Evolutionary conservation across 2,329 filamentous ascomycete species (phyloP), one percentile per base, ranked within the genome.

Genomic region (Cladobotryum protrusum): DNA sequence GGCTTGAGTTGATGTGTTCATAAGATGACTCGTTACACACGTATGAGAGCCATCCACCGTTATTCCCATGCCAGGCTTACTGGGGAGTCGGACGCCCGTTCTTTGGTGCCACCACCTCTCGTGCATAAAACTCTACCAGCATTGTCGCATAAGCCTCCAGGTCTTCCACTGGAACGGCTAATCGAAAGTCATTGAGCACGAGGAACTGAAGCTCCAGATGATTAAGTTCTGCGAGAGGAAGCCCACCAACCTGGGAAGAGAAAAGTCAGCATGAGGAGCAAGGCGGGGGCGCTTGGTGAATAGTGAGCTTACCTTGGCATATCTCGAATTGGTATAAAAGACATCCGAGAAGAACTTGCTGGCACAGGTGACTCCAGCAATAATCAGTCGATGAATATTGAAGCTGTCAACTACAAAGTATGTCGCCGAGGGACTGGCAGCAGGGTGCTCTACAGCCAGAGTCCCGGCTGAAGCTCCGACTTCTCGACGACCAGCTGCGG

Each of bases 341-440:
- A 97, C 92, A 71, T 99, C 82, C 5, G 92, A 97, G 71, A 99
- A 99, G 77, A 97, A 99, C 70, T 99, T 99, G 80, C 92, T 97
- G 5, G 93, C 91, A 69, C 93, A 97, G 3, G 93, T 99, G 41
- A 99, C 93, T 34, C 92, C 93, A 2, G 93, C 89, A 65, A 99
- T 99, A 48, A 97, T 91, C 49, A 99, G 75, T 49, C 93, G 85
- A 66, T 99, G 93, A 56, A 99, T 97, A 70, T 99, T 99, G 74
- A 93, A 99, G 71, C 93, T 97, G 71, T 99, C 93, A 11, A 97
- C 93, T 37, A 97, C 92, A 64, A 99, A 97, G 52, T 80, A 82
- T 8, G 78, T 81, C 5, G 76, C 75, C n/a, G 68, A 58, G 6
- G 43, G 37, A 15, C 55, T 60, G 39, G 57, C 45, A 13, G 58